A percentile compares a stretch with the other conserved stretches of the same genome.
Conservation (phyloP, 2,329 filamentous ascomycete genomes). For the Lithohypha guttulata region DNA sequence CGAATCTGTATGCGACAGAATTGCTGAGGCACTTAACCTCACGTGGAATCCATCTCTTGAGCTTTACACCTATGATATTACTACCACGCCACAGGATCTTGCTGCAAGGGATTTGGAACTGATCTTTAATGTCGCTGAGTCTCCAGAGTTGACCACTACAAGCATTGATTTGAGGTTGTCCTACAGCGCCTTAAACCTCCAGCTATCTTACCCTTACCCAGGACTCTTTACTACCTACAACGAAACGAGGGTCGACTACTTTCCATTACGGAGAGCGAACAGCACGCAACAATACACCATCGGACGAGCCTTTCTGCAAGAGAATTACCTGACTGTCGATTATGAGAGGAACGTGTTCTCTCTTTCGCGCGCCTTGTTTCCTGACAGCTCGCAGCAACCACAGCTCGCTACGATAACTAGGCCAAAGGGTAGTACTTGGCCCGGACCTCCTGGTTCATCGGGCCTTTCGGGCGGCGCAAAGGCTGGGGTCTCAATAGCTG, state of each 20-base stretch:
- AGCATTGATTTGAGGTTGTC: conserved; percentile 30
- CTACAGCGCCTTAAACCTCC: conserved; percentile 31
- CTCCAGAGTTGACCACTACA: conserved; percentile 20
- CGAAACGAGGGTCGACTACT: conserved; percentile 26
- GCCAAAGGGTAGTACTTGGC: conserved; percentile 17
- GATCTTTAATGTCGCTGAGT: conserved; percentile 28
- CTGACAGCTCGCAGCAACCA: conserved; percentile 39
- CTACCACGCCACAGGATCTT: conserved; percentile 22
- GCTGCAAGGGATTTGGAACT: conserved; percentile 25
- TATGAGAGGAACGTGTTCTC: conserved; percentile 30
- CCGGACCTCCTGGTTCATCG: conserved; percentile 8
- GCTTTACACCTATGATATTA: conserved; percentile 26
- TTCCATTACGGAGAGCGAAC: conserved; percentile 29
- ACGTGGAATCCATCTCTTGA: conserved; percentile 27
- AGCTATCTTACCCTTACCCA: conserved; percentile 28
- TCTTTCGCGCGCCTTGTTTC: conserved; percentile 26
- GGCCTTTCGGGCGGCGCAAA: conserved; percentile 24
- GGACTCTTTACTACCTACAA: conserved; percentile 21
- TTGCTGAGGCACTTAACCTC: conserved; percentile 29
- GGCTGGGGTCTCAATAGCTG: conserved; percentile 23
- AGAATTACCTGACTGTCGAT: conserved; percentile 30
- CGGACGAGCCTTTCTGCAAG: conserved; percentile 33
- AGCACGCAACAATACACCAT: conserved; percentile 28
- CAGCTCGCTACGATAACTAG: conserved; percentile 21
- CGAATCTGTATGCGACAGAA: conserved; percentile 26